Percentiles rank a stretch among this genome's conserved stretches.
phyloP scores from a whole-genome alignment of 169 alveolate species.

The Plasmodium sp. region DNA sequence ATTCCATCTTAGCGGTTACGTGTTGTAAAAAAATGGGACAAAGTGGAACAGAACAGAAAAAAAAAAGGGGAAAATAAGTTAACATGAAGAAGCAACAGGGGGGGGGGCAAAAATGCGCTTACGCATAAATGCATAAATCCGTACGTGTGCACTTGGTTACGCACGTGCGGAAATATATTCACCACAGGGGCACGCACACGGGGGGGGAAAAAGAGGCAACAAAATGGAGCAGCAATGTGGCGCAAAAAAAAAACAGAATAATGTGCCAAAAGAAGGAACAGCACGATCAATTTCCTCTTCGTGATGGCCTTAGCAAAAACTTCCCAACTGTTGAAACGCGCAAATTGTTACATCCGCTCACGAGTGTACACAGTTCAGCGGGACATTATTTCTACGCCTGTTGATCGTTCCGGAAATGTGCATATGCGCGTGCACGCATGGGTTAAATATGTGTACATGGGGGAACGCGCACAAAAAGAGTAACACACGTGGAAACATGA shows the following conservation, averaged over 20 bases:
- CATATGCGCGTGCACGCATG: not conserved
- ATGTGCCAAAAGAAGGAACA: not conserved
- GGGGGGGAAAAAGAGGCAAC: not conserved
- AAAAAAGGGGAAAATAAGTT: not conserved
- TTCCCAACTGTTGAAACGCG: not conserved
- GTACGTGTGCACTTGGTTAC: conserved; percentile 48
- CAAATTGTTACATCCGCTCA: not conserved
- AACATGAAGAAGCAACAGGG: not conserved
- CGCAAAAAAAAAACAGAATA: not conserved
- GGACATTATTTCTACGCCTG: conserved; percentile 44
- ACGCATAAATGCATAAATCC: not conserved
- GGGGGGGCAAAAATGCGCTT: conserved; percentile 17
- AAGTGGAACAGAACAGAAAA: not conserved
- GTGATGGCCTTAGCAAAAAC: not conserved
- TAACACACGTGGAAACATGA: not conserved
- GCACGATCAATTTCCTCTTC: not conserved
- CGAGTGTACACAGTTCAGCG: not conserved
- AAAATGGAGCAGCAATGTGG: not conserved
- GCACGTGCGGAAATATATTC: conserved; percentile 23
- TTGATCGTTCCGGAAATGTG: not conserved
- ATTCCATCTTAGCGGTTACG: not conserved
- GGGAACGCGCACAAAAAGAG: not conserved
- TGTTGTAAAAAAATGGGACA: not conserved
- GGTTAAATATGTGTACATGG: not conserved
- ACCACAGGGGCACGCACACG: conserved; percentile 14